phyloP scores from a whole-genome alignment of 1,284 basidiomycete genomes.

The Cryptococcus amylolentus region DNA sequence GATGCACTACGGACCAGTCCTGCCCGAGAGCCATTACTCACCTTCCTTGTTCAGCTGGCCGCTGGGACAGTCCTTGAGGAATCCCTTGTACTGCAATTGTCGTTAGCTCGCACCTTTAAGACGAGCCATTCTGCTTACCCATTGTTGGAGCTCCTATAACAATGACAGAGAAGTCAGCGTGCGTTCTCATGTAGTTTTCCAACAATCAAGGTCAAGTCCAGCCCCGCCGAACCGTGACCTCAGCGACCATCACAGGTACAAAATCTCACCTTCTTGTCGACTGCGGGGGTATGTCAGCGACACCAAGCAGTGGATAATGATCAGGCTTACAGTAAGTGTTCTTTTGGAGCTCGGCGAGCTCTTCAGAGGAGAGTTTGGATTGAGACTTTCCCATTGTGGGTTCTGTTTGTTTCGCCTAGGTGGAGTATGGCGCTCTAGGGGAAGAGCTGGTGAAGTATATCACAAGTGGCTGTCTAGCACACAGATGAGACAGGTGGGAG shows the following conservation, averaged over 20 bases:
- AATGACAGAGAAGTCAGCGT: background rate
- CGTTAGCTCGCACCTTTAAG: background rate
- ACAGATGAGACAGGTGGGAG: background rate
- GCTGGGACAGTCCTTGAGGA: conserved; percentile 97
- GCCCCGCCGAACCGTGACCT: no score
- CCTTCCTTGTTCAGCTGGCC: conserved; percentile 88
- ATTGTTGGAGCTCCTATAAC: conserved; percentile 85
- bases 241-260: no score
- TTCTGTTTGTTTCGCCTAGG: background rate
- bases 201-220: background rate
- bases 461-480: background rate
- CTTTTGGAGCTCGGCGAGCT: conserved; percentile 93
- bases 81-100: conserved; percentile 82
- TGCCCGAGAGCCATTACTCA: conserved; percentile 13
- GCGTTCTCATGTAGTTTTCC: background rate
- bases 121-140: conserved; percentile 52
- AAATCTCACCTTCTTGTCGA: conserved; percentile 77
- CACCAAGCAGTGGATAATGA: background rate
- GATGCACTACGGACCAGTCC: background rate
- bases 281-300: conserved; percentile 52
- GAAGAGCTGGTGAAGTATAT: background rate
- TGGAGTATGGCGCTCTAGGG: background rate
- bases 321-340: conserved; percentile 87
- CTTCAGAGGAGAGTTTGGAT: conserved; percentile 91
- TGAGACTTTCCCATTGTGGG: conserved; percentile 83